These are phyloP conservation scores for Sporisorium scitamineum DNA, from an alignment of 1,284 basidiomycete species.

Conservation along the genomic window DNA sequence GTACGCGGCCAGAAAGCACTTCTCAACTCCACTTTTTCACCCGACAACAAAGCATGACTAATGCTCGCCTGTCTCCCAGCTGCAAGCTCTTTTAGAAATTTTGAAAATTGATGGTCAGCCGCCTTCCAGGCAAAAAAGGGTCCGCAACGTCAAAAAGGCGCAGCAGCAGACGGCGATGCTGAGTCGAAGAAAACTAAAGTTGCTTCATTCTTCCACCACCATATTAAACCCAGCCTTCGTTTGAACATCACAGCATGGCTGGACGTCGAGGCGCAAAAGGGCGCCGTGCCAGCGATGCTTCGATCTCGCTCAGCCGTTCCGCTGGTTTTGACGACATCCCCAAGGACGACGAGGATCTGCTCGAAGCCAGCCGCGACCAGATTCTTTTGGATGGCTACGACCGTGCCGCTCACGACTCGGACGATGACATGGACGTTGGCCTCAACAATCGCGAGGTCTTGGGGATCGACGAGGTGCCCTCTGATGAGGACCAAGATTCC, in stretches of 20 bases:
- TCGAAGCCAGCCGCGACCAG: constrained; percentile 75
- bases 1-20: not conserved
- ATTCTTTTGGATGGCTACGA: constrained; percentile 75
- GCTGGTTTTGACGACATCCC: constrained; percentile 56
- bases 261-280: constrained; percentile 31
- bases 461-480: constrained; percentile 54
- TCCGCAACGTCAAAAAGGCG: constrained; percentile 7
- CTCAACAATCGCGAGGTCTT: constrained; percentile 60
- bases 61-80: constrained; percentile 9
- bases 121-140: not conserved
- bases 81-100: constrained; percentile 14
- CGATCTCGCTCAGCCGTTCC: constrained; percentile 34
- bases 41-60: constrained; percentile 13
- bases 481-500: constrained; percentile 52
- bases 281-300: constrained; percentile 17
- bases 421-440: constrained; percentile 54
- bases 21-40: constrained; percentile 23
- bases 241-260: constrained; percentile 23
- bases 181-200: constrained; percentile 2
- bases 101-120: not conserved
- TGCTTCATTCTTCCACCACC: constrained; percentile 7
- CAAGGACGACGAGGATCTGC: constrained; percentile 60
- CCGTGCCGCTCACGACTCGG: constrained; percentile 34
- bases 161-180: constrained; percentile 11
- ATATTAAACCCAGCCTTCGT: not conserved